Percentiles rank a stretch among this genome's conserved stretches.
Conservation (phyloP, 2,329 filamentous ascomycete species). For the Teratosphaeria viscida region DNA sequence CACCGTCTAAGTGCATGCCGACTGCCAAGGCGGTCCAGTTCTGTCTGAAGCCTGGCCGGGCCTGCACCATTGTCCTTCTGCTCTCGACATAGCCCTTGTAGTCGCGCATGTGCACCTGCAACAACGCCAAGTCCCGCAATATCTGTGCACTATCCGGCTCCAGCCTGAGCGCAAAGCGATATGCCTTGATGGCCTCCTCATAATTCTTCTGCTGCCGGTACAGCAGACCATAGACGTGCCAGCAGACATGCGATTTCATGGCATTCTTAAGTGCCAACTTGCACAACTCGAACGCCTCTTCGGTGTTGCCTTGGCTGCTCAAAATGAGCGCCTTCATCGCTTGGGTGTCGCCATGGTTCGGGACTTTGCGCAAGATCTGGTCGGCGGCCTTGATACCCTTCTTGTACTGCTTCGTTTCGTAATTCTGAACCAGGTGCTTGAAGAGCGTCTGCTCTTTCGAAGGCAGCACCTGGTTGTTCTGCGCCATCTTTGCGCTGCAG, state of each 20-base stretch:
- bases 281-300: constrained; percentile 87
- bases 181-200: constrained; percentile 97
- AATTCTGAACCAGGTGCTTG: constrained; percentile 85
- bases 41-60: constrained; percentile 69
- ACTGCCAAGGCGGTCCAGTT: constrained; percentile 98
- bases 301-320: constrained; percentile 81
- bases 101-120: constrained; percentile 95
- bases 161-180: constrained; percentile 85
- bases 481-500: constrained; percentile 4
- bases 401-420: constrained; percentile 98
- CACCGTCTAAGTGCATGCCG: constrained; percentile 81
- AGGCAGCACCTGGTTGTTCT: constrained; percentile 37
- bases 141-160: constrained; percentile 95
- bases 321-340: constrained; percentile 98
- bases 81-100: constrained; percentile 89
- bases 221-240: constrained; percentile 95
- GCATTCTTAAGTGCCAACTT: constrained; percentile 89
- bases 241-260: constrained; percentile 99
- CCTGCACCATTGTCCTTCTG: constrained; percentile 75
- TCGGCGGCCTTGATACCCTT: constrained; percentile 89
- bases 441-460: constrained; percentile 93
- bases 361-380: constrained; percentile 88
- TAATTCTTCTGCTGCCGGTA: constrained; percentile 95
- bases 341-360: constrained; percentile 94
- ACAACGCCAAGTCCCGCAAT: constrained; percentile 79